Base-by-base conservation (phyloP, 2,329 filamentous ascomycete species). In the Cladosporium phlei region DNA sequence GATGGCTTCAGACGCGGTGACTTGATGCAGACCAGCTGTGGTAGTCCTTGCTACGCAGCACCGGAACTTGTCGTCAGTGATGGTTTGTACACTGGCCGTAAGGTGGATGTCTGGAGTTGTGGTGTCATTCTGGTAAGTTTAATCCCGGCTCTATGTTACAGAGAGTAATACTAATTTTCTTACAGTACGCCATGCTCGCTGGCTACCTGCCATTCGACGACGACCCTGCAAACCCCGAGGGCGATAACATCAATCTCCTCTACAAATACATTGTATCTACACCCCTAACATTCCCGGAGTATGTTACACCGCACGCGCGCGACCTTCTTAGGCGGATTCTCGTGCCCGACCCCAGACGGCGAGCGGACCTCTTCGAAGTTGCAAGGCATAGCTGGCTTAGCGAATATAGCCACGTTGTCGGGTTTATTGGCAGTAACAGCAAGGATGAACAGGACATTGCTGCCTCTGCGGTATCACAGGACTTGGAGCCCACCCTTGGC, bases 191-290 rank as follows among this genome's bases (percentile, higher is more conserved):
- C 48, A 98, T 98, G 93, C 77, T 98, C 59, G 93, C 93, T 29
- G 93, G 93, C 33, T 98, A 98, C 66, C 76, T 98, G 10, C 93
- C 93, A 3, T 98, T 98, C 62, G 93, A 98, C 60, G 93, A 98
- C 64, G 93, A 98, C 61, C 93, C 93, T 53, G 93, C 90, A 35
- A 98, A 98, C 63, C 93, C 93, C 2, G 93, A 98, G 69, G 93
- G 93, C 56, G 93, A 98, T 67, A 98, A 98, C 65, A 98, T 98
- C 72, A 98, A 98, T 66, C 78, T 98, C 9, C 76, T 98, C 21
- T 98, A 98, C 78, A 97, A 97, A 72, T 98, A 98, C 70, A 98
- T 98, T 59, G 91, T 96, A 50, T 94, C 88, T 46, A 98, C 93
- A 1, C 90, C 91, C 27, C 79, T 98, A 32, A 97, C 91, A 3